Conservation (phyloP, 805 yeast genomes). For the Metschnikowia henanensis region DNA sequence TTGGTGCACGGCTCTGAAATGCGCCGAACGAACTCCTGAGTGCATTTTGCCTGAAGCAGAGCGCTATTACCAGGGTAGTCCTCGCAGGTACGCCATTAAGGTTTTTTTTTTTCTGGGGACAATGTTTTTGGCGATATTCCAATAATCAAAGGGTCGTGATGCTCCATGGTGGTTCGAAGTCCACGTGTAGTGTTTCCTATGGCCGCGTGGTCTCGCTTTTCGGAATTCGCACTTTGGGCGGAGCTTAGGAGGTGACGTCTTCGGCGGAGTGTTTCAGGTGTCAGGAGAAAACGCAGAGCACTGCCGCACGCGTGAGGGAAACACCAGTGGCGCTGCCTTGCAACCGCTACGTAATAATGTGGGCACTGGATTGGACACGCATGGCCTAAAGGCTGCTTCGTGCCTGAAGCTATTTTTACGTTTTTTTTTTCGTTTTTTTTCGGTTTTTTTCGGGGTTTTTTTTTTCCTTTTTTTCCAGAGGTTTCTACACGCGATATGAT, state of each 20-base stretch:
- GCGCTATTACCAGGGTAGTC: background rate
- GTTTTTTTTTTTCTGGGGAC: background rate
- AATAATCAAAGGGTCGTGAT: too few relatives aligned
- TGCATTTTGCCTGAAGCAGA: slow-evolving; percentile 7
- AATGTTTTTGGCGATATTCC: too few relatives aligned
- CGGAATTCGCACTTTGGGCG: background rate
- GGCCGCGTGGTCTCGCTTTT: background rate
- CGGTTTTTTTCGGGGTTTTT: too few relatives aligned
- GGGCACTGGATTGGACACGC: too few relatives aligned
- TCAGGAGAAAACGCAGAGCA: background rate
- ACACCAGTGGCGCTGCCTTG: background rate
- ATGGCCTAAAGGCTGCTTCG: too few relatives aligned
- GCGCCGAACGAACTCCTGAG: slow-evolving; percentile 10
- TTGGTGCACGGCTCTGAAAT: slow-evolving; percentile 4
- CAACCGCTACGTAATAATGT: too few relatives aligned
- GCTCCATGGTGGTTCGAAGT: too few relatives aligned
- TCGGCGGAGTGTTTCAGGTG: slow-evolving; percentile 1
- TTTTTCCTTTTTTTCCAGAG: too few relatives aligned
- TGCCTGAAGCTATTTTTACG: too few relatives aligned
- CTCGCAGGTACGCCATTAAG: background rate
- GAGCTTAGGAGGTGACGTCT: background rate
- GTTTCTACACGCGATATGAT: too few relatives aligned
- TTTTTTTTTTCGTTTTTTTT: too few relatives aligned
- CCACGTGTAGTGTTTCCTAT: background rate
- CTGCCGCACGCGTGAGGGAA: background rate